A percentile compares a stretch with the other conserved stretches of the same genome.
phyloP scores from a whole-genome alignment of 2,329 filamentous ascomycete genomes.

The Arthrobotrys musiformis region DNA sequence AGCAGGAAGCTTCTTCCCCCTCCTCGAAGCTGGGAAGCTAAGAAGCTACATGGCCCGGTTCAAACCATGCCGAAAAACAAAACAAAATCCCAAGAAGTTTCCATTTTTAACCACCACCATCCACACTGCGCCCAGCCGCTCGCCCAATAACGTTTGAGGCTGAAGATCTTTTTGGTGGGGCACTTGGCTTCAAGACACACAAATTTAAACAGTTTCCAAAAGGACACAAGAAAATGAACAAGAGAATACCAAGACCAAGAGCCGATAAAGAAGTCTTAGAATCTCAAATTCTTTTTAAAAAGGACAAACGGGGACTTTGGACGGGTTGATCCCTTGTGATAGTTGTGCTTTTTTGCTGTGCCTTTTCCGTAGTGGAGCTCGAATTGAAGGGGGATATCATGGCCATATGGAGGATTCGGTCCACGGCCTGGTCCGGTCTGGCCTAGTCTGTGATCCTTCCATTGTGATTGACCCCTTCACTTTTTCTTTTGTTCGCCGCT shows the following conservation, averaged over 20 bases:
- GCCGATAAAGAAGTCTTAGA: slow-evolving; percentile 24
- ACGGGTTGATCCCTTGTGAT: not conserved
- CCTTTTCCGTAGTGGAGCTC: not conserved
- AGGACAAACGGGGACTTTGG: not conserved
- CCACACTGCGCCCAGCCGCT: not conserved
- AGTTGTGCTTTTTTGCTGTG: too few relatives aligned
- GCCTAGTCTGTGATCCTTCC: slow-evolving; percentile 23
- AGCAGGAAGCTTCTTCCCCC: too few relatives aligned
- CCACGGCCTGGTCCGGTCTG: not conserved
- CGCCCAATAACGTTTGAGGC: slow-evolving; percentile 52
- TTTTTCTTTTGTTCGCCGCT: not conserved
- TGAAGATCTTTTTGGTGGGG: slow-evolving; percentile 36
- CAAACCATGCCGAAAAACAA: slow-evolving; percentile 23
- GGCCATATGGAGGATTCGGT: slow-evolving; percentile 18
- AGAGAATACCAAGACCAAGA: slow-evolving; percentile 23
- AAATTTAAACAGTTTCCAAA: slow-evolving; percentile 2
- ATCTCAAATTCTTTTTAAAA: slow-evolving; percentile 36
- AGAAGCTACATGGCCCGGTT: too few relatives aligned
- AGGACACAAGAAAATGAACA: slow-evolving; percentile 1
- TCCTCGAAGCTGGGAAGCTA: not conserved
- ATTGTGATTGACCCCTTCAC: not conserved
- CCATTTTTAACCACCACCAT: slow-evolving; percentile 47
- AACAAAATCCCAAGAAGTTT: too few relatives aligned
- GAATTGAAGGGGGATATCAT: slow-evolving; percentile 24
- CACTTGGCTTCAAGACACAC: slow-evolving; percentile 22